Base-by-base conservation (phyloP, 2,329 filamentous ascomycete genomes). In the Penicillium decumbens region DNA sequence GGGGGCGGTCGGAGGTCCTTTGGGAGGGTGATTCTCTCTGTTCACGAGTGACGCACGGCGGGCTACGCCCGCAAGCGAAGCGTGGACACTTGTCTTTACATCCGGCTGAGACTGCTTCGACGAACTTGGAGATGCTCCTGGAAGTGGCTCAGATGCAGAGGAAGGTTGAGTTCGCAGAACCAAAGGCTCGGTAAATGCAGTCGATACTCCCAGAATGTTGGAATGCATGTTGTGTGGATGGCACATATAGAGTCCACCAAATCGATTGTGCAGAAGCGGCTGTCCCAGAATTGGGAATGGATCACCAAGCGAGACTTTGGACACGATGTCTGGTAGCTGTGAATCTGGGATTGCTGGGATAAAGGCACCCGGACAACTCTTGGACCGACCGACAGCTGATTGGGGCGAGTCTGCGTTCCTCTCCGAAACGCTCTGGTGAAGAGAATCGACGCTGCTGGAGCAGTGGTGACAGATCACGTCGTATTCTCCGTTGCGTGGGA, bases 391-490 rank as follows among this genome's bases (percentile, higher is more conserved):
- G 8, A 30, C 23, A 1, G 47, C 12, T 4, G 49, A 47, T 23
- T 9, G 41, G 8, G 38, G 53, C 43, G 50, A 47, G 15, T 55
- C 49, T 8, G 45, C 53, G 38, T 51, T 58, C 13, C 53, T 46
- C 28, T 63, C 58, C 0, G 60, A 67, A 3, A 59, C 41, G 6
- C 62, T 66, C 15, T 58, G 56, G 15, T 65, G 58, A 2, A 59
- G 40, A 4, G 54, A 56, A 20, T 64, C 61, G 2, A 62, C 45
- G 13, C 49, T 51, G 24, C 51, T 54, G 2, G 53, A 54, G 45
- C 67, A 70, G 43, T 68, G 51, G 28, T 59, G 56, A 45, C 67
- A 70, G 24, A 67, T 48, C 6, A 68, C 54, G n/a, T 70, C 62
- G 51, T 67, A 70, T 37, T 68, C 65, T 6, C 65, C 66, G 12